Conservation (phyloP, 768 basidiomycete genomes). For the Nevesoporus exiguus region DNA sequence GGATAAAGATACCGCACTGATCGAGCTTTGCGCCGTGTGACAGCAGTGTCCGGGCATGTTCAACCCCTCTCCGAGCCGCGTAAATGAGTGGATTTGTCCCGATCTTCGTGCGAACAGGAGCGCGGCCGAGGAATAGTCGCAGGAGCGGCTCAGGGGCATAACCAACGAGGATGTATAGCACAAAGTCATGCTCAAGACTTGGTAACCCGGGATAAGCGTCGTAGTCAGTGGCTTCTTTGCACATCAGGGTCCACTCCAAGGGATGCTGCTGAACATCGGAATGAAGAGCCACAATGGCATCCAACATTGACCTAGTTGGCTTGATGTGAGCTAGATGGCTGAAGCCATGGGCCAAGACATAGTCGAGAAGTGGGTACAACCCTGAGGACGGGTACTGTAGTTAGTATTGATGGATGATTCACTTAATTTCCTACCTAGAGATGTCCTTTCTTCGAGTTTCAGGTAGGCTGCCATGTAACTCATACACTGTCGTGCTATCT, state of each 20-base stretch:
- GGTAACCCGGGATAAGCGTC: neutral
- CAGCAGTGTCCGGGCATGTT: neutral
- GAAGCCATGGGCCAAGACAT: no score
- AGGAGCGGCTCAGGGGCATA: neutral
- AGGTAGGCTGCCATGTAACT: neutral
- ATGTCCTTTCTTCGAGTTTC: neutral
- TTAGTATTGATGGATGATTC: neutral
- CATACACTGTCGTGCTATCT: neutral
- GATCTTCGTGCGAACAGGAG: neutral
- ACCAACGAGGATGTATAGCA: neutral
- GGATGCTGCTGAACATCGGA: neutral
- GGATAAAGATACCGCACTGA: neutral
- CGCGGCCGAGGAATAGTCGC: neutral
- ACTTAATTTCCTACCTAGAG: no score
- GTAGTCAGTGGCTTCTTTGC: neutral
- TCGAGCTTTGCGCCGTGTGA: neutral
- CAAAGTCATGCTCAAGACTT: neutral
- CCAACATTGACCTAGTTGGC: no score
- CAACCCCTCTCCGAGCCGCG: neutral
- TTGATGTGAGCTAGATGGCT: no score
- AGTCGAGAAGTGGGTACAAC: no score
- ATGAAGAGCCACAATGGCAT: neutral
- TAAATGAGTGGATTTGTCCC: neutral
- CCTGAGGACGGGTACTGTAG: neutral
- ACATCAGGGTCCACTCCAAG: neutral